A percentile compares a stretch with the other conserved stretches of the same genome.
Conservation (phyloP, 495 filamentous ascomycete species). For the Alectoria sarmentosa region DNA sequence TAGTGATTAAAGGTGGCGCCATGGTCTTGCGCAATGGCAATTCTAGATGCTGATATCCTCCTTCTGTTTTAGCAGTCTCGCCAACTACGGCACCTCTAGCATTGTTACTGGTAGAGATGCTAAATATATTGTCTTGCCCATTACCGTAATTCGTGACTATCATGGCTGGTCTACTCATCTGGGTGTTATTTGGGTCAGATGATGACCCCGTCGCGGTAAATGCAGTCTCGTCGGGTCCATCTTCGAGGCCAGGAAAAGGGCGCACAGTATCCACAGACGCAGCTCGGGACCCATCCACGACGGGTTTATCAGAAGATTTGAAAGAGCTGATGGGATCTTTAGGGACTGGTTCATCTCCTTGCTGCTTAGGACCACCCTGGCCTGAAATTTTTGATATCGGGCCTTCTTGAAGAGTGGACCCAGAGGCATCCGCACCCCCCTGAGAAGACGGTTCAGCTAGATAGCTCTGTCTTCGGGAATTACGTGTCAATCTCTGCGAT, state of each 20-base stretch:
- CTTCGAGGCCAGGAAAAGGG: conserved; percentile 6
- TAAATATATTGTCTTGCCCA: background rate
- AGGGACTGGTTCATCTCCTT: background rate
- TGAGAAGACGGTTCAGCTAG: background rate
- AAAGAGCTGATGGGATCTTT: background rate
- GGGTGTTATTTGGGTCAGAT: conserved; percentile 4
- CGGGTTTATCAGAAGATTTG: background rate
- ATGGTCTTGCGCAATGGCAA: conserved; percentile 22
- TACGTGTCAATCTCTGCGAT: background rate
- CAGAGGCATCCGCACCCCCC: background rate
- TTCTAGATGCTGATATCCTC: conserved; percentile 26
- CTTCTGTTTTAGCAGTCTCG: conserved; percentile 24
- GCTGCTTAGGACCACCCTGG: background rate
- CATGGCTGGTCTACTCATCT: background rate
- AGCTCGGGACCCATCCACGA: background rate
- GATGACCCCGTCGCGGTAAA: background rate
- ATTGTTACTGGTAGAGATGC: conserved; percentile 20
- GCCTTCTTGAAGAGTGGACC: background rate
- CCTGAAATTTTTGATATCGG: background rate
- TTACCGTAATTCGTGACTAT: conserved; percentile 2
- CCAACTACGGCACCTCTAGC: conserved; percentile 25
- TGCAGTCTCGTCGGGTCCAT: background rate
- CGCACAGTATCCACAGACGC: background rate
- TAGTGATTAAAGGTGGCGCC: conserved; percentile 37
- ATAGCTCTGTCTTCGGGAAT: background rate